Base-by-base conservation (phyloP, 306 rosid species). In the Pyrus pyrifolia region DNA sequence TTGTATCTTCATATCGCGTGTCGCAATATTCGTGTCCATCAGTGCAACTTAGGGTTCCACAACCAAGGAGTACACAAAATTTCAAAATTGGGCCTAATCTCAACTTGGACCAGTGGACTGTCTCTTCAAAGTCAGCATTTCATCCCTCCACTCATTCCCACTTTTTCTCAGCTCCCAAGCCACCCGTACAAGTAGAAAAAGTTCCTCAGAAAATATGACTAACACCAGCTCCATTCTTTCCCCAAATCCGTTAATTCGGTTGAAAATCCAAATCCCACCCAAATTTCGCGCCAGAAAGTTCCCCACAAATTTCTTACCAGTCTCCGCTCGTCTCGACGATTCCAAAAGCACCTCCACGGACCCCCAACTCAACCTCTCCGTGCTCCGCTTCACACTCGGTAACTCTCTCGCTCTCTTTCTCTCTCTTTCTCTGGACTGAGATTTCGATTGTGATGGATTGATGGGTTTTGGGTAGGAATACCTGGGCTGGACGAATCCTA, bases 401-500 rank as follows among this genome's bases (percentile, higher is more conserved):
- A 79, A 53, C 73, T 52, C 44, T 14, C 33, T 64, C 59, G 46
- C 72, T 42, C 55, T 30, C 10, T 68, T 63, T 79, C 75, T 72
- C 64, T 76, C 22, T 55, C 58, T 33, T 30, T 46, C 35, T 76
- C 11, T 51, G 12, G 45, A 21, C 66, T 64, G 18, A 22, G 25
- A 38, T 14, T 58, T 22, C 40, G n/a, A 44, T 8, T 51, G 52
- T 65, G 49, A 55, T 38, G 78, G 73, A 52, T 49, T 35, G 46
- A 61, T 61, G 76, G 51, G 45, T 62, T 55, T 3, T 76, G 79
- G 62, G 49, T 81, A 91, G 98, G 99, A 67, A 89, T 95, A 70
- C 92, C 91, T 70, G 99, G 97, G n/a, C 85, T 95, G 68, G 97
- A 92, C 71, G 97, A 95, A 73, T 95, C 99, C 51, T 92, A 90